Percentiles rank a stretch among this genome's conserved stretches.
These are phyloP conservation scores for Neonectria neomacrospora DNA, from an alignment of 2,329 filamentous ascomycete genomes.

Conservation along the genomic window DNA sequence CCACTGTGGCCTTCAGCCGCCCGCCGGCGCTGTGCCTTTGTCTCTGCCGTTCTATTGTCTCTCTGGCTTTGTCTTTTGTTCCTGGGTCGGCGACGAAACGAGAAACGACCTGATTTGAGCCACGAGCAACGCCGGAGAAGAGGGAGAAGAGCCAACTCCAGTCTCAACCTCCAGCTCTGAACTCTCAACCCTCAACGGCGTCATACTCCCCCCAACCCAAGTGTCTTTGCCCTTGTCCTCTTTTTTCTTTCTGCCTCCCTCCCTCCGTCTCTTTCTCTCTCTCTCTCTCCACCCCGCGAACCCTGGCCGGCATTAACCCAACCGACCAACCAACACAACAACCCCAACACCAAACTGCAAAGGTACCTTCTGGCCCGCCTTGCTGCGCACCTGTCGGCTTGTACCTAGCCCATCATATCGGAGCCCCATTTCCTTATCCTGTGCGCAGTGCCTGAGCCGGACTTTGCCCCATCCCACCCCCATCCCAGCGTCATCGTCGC, in stretches of 20 bases:
- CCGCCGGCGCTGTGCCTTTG: conserved; percentile 25
- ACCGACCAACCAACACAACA: background rate
- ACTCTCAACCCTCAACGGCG: background rate
- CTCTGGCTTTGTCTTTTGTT: background rate
- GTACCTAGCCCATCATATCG: background rate
- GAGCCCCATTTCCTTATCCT: conserved; percentile 5
- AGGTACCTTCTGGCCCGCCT: background rate
- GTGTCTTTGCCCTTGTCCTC: background rate
- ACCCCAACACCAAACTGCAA: background rate
- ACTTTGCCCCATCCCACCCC: conserved; percentile 5
- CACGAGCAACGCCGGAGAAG: too few relatives aligned
- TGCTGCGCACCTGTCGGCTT: background rate
- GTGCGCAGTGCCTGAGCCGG: conserved; percentile 9
- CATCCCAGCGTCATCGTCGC: conserved; percentile 20
- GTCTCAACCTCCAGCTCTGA: background rate
- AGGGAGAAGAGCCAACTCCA: background rate
- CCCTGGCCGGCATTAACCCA: background rate
- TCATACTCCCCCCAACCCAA: background rate
- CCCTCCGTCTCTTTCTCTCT: background rate
- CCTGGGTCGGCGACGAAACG: background rate
- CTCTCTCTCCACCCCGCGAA: background rate
- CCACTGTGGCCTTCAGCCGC: conserved; percentile 14
- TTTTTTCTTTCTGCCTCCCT: too few relatives aligned
- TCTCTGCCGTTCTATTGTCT: background rate
- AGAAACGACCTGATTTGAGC: too few relatives aligned